Evolutionary conservation across 371 early-diverging fungal species (phyloP), one percentile per base, ranked within the genome.

Genomic region (Batrachochytrium dendrobatidis): DNA sequence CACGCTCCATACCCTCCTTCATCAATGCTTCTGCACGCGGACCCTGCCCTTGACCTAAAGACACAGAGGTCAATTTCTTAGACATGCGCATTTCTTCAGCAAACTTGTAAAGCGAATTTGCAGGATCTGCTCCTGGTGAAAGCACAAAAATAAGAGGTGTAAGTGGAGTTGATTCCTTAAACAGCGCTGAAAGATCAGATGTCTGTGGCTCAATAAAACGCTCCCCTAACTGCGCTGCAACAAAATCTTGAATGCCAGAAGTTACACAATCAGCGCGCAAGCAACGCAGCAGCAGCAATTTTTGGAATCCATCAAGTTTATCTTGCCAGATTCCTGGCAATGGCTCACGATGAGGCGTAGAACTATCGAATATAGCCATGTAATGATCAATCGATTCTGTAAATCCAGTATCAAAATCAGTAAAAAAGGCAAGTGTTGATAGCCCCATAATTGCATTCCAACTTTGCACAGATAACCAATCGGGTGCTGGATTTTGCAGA

Each of bases 61-160:
- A 80, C 2, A 81, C 75, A 4, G 80, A 63, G 10, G 66, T 61
- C 18, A 81, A 64, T 60, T 75, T 73, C 61, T 81, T 80, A 31
- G 72, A 68, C 58, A 81, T 76, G 32, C 75, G 59, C 79, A 76
- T 75, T 59, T 81, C 82, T 54, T 81, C 80, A 10, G 80, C 80
- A 63, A 80, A 81, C 53, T 78, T 76, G 64, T 77, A 80, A 32
- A 81, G 62, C 6, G 75, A 64, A 20, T 55, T 68, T 28, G 82
- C 80, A 1, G 82, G 82, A 57, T 81, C 82, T 2, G 82, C 80
- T 24, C 82, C 82, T 10, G 82, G 74, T 18, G 77, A 78, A n/a
- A 81, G 64, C 43, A 81, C 79, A 58, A 81, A 81, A 32, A 81
- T 78, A 12, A 81, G 61, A 3, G 82, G 82, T 17, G 75, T 69